Base-by-base conservation (phyloP, 2,329 filamentous ascomycete species). In the Coniella lustricola region DNA sequence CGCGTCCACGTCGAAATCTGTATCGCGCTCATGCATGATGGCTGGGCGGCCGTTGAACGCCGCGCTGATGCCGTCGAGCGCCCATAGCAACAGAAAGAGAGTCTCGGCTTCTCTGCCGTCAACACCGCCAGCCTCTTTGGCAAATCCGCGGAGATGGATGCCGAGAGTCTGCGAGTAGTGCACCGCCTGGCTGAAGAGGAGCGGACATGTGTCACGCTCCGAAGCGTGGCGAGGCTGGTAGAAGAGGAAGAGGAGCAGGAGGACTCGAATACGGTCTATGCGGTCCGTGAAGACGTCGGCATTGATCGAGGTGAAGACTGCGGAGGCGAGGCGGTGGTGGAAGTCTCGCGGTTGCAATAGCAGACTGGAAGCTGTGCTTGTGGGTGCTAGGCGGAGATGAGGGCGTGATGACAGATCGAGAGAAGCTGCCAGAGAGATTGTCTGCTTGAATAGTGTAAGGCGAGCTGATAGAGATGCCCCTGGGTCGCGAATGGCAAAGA, bases 1-100 rank as follows among this genome's bases (percentile, higher is more conserved):
- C 1, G 68, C 66, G 0, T 76, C 71, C 0, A 81, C 53, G 49
- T 77, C 69, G 45, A 73, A 73, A 7, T 77, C 75, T 22, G 81
- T 69, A 54, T 84, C 81, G 42, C 76, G 65, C 54, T 82, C 77
- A 53, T 84, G 79, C 49, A 84, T 74, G 20, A 81, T 60, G 39
- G 76, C 73, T 0, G 81, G 76, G 1, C 80, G 68, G 5, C 79
- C 80, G 49, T 81, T 76, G n/a, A 80, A 70, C 0, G 79, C 75
- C 1, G 77, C 72, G 41, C 77, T 77, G 37, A 84, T 68, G 13
- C 77, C 69, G 56, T 84, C 81, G 1, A 84, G 59, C 0, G 78
- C 78, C 78, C 78, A 83, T 0, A 81, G 65, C 7, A 73, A 76
- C 55, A 77, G 82, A 38, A 81, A 79, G 2, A 82, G 56, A 2